Evolutionary conservation across 1,284 basidiomycete species (phyloP).

Genomic region (Cutaneotrichosporon cyanovorans): DNA sequence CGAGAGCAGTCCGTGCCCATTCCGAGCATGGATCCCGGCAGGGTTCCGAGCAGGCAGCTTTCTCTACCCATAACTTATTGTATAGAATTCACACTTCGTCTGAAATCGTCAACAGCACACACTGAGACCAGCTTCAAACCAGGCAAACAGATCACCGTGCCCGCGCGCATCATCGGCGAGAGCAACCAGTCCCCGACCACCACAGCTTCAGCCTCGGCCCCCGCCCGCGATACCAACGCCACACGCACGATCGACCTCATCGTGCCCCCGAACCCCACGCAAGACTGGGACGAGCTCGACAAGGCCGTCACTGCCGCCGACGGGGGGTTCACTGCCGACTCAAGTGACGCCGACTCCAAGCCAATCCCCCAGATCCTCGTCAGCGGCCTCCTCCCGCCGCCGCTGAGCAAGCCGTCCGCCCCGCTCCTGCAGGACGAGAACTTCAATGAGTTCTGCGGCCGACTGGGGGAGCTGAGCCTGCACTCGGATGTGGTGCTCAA

Average conservation of each 20-base stretch:
- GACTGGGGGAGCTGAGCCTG: constrained; percentile 66
- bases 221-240: neutral
- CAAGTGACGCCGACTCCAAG: constrained; percentile 6
- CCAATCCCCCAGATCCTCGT: constrained; percentile 61
- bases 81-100: no score
- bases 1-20: no score
- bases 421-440: constrained; percentile 68
- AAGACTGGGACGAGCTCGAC: constrained; percentile 66
- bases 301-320: constrained; percentile 54
- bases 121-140: neutral
- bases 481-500: constrained; percentile 66
- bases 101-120: no score
- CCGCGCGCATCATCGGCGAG: constrained; percentile 4
- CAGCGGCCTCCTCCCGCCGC: constrained; percentile 77
- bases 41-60: no score
- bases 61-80: no score
- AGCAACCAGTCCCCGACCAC: no score
- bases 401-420: constrained; percentile 61
- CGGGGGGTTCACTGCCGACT: constrained; percentile 19
- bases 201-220: no score
- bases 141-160: constrained; percentile 1
- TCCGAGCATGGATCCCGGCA: no score
- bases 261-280: constrained; percentile 48
- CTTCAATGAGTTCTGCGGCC: constrained; percentile 66
- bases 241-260: constrained; percentile 35